These are phyloP conservation scores for Neurospora hispaniola DNA, from an alignment of 495 filamentous ascomycete genomes.

Conservation along the genomic window DNA sequence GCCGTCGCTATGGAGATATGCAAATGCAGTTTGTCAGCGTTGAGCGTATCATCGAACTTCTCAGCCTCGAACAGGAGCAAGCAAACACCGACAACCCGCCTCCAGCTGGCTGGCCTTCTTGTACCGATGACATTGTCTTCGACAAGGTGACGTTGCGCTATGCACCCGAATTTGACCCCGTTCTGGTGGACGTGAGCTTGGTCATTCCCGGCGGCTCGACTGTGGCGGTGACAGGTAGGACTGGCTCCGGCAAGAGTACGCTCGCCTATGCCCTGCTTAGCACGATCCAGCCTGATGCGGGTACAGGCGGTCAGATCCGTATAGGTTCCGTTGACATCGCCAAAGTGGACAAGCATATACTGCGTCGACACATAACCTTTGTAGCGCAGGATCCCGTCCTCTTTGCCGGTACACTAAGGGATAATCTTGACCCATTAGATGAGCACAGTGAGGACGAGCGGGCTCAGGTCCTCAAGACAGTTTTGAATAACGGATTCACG, in stretches of 20 bases:
- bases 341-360: slow-evolving; percentile 39
- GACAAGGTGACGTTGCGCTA: slow-evolving; percentile 68
- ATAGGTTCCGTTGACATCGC: slow-evolving; percentile 45
- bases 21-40: slow-evolving; percentile 89
- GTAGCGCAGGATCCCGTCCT: slow-evolving; percentile 54
- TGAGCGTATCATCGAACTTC: slow-evolving; percentile 68
- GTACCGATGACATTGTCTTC: slow-evolving; percentile 59
- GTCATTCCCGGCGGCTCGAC: slow-evolving; percentile 64
- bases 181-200: slow-evolving; percentile 52
- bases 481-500: slow-evolving; percentile 29
- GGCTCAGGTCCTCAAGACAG: slow-evolving; percentile 31
- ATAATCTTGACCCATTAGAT: slow-evolving; percentile 44
- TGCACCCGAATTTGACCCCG: slow-evolving; percentile 61
- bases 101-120: slow-evolving; percentile 65
- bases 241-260: slow-evolving; percentile 54
- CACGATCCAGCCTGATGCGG: slow-evolving; percentile 33
- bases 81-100: slow-evolving; percentile 48
- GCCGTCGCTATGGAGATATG: slow-evolving; percentile 64
- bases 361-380: slow-evolving; percentile 46
- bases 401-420: slow-evolving; percentile 44
- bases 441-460: slow-evolving; percentile 38
- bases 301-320: slow-evolving; percentile 42
- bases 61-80: slow-evolving; percentile 63
- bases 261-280: slow-evolving; percentile 46
- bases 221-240: slow-evolving; percentile 53